Conservation (phyloP, 1,139 yeast species). For the Saccharomyces hybrid region DNA sequence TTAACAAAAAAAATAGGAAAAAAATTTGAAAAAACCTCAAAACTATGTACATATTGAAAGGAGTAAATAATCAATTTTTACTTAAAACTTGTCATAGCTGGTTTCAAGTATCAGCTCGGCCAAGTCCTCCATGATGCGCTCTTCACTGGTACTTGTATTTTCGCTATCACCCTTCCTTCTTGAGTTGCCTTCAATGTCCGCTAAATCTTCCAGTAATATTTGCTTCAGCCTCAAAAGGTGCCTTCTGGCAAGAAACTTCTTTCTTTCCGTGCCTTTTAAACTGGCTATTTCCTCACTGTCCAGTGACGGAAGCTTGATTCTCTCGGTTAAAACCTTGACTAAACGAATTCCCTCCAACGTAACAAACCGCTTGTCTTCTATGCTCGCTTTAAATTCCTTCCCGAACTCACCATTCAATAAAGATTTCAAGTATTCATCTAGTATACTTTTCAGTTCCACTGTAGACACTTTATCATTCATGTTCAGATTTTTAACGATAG, state of each 20-base stretch:
- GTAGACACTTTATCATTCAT: slow-evolving; percentile 6
- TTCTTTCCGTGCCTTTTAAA: slow-evolving; percentile 4
- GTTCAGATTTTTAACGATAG: slow-evolving; percentile 9
- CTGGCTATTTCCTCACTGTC: slow-evolving; percentile 3
- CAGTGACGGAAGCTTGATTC: slow-evolving; percentile 9
- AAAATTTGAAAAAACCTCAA: background rate
- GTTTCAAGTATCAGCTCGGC: background rate
- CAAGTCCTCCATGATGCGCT: background rate
- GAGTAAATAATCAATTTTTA: background rate
- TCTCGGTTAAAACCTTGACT: slow-evolving; percentile 12
- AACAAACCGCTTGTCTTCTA: slow-evolving; percentile 13
- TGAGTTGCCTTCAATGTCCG: slow-evolving; percentile 7
- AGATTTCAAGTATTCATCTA: slow-evolving; percentile 17
- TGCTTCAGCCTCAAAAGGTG: slow-evolving; percentile 15
- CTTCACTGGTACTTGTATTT: background rate
- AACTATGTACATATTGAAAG: background rate
- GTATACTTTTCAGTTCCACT: slow-evolving; percentile 6
- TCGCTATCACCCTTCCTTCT: background rate
- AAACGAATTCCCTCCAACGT: slow-evolving; percentile 22
- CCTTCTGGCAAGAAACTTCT: slow-evolving; percentile 15
- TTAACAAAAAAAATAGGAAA: background rate
- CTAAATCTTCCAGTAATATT: slow-evolving; percentile 11
- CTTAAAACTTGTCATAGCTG: background rate
- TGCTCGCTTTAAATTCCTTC: slow-evolving; percentile 1
- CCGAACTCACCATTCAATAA: slow-evolving; percentile 11